These are phyloP conservation scores for Linnemannia hyalina DNA, from an alignment of 192 early-diverging fungal species.

Conservation along the genomic window DNA sequence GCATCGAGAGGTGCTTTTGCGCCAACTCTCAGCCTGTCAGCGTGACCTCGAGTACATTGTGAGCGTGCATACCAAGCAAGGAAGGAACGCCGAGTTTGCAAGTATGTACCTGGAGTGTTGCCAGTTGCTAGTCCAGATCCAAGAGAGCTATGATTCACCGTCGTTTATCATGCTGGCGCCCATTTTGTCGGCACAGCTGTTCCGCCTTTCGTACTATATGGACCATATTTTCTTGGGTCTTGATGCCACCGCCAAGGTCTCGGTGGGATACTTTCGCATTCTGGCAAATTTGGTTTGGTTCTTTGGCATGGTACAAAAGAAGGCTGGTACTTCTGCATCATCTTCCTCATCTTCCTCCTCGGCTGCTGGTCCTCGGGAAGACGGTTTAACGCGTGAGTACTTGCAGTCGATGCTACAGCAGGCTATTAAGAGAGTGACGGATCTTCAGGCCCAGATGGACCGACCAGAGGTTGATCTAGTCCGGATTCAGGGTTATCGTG, in stretches of 20 bases:
- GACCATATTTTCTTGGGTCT: constrained; percentile 66
- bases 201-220: constrained; percentile 62
- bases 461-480: constrained; percentile 23
- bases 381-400: constrained; percentile 41
- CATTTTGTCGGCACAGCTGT: constrained; percentile 52
- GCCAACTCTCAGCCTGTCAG: constrained; percentile 37
- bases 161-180: constrained; percentile 56
- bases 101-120: constrained; percentile 66
- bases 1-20: constrained; percentile 22
- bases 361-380: neutral
- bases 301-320: constrained; percentile 62
- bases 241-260: constrained; percentile 52
- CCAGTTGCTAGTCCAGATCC: constrained; percentile 51
- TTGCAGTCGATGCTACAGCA: constrained; percentile 57
- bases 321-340: neutral
- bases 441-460: constrained; percentile 53
- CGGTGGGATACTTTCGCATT: constrained; percentile 61
- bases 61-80: constrained; percentile 45
- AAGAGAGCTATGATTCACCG: constrained; percentile 50
- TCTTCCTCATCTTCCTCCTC: neutral
- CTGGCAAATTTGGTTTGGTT: constrained; percentile 67
- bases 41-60: constrained; percentile 62
- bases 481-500: constrained; percentile 23
- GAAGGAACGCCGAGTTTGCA: constrained; percentile 61
- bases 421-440: constrained; percentile 53